Base-by-base conservation (phyloP, 106 monocot genomes). In the Agapanthus africanus region DNA sequence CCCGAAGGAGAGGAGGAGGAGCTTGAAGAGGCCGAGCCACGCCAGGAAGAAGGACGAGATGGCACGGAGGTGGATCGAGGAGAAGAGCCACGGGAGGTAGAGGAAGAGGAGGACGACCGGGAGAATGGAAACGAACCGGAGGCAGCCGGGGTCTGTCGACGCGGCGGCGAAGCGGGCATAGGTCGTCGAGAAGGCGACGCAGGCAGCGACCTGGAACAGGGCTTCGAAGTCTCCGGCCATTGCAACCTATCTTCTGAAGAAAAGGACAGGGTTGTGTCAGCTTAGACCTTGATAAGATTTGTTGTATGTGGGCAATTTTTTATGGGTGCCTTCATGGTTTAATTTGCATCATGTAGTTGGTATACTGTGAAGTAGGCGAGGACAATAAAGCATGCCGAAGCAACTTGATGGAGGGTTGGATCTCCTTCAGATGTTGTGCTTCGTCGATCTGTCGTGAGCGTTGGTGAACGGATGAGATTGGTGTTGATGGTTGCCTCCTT, bases 11-110 rank as follows among this genome's bases (percentile, higher is more conserved):
- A 93, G 85, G 54, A 93, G 89, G 76, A 89, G 73, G 76, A 93
- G 89, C 70, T 89, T 89, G 89, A 93, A 93, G 34, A 65, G 41
- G 70, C 79, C 65, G 66, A 86, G 86, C 89, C 93, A 93, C 60
- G 51, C 51, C 35, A 93, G 83, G 70, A 88, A 86, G 93, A 86
- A 86, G 65, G 70, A 73, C 52, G 83, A 79, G 73, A 80, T 81
- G 67, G 37, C 71, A 6, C 93, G 74, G 65, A 93, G 76, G 70
- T 86, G 81, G 73, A 86, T 26, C 63, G 85, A 54, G 81, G 88
- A 78, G 84, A 86, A 86, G 73, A 51, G 69, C 33, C 79, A 61
- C 1, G 89, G 93, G 63, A 86, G 89, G 66, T 68, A 49, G 30
- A 75, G 76, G 54, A 93, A 77, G 69, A 86, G 71, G 70, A 9